These are phyloP conservation scores for Helicostylum pulchrum DNA, from an alignment of 192 early-diverging fungal genomes.

Conservation along the genomic window DNA sequence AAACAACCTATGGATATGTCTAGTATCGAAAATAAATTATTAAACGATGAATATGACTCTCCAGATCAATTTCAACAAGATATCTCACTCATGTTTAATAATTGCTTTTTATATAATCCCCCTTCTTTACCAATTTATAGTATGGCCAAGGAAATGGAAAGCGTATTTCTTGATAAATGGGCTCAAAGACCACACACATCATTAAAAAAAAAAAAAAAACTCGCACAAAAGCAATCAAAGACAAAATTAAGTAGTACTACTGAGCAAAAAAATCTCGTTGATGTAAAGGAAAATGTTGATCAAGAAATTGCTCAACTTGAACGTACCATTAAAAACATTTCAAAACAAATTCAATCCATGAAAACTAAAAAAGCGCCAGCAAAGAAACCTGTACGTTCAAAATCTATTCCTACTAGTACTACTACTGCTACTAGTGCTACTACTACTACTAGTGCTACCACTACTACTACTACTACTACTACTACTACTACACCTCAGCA, in stretches of 20 bases:
- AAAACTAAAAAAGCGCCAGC: slow-evolving; percentile 4
- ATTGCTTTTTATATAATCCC: slow-evolving; percentile 80
- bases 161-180: slow-evolving; percentile 75
- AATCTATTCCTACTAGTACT: neutral
- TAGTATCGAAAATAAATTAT: slow-evolving; percentile 68
- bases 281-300: neutral
- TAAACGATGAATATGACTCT: slow-evolving; percentile 52
- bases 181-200: slow-evolving; percentile 12
- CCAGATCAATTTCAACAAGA: slow-evolving; percentile 68
- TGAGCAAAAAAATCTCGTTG: no score
- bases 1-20: slow-evolving; percentile 83
- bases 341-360: slow-evolving; percentile 20
- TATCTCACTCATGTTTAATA: slow-evolving; percentile 71
- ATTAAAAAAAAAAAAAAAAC: neutral
- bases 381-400: neutral
- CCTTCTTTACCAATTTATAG: slow-evolving; percentile 63
- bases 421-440: neutral
- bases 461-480: neutral
- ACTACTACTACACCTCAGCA: no score
- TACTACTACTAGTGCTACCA: no score
- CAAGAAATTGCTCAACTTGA: slow-evolving; percentile 19
- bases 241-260: neutral
- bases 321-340: slow-evolving; percentile 18
- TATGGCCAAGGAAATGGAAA: slow-evolving; percentile 67
- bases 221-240: neutral